Base-by-base conservation (phyloP, 2,329 filamentous ascomycete genomes). In the Xylariaceae sp. region DNA sequence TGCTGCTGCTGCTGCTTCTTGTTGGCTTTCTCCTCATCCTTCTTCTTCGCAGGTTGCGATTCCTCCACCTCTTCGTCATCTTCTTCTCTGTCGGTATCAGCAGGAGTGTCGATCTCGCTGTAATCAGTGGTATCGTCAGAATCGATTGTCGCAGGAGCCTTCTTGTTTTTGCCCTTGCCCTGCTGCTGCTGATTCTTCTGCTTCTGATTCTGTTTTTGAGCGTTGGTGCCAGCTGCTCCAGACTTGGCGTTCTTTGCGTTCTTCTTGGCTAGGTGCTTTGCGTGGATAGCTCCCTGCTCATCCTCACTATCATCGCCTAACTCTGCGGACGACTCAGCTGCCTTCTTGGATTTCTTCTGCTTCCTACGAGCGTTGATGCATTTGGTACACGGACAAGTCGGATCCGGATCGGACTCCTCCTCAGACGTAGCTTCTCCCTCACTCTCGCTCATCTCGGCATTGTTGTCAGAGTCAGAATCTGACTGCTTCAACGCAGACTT, bases 381-480 rank as follows among this genome's bases (percentile, higher is more conserved):
- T 8, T 60, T 58, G 2, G 46, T 42, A 42, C 68, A 71, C 25
- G 57, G 53, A 41, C 66, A 70, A 22, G 59, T 63, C 4, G 63
- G 63, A 27, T 70, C 65, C 3, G 66, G 61, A 14, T 69, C 63
- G 5, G 61, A 56, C 7, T 53, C 51, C 10, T 50, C 45, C 12
- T 40, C 48, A 4, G 37, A 49, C 22, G 54, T 50, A 34, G 47
- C 44, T 2, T 44, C 53, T n/a, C 53, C 56, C 22, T 22, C 50
- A 19, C 50, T 52, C 22, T 44, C 48, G 34, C 45, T 49, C 22
- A 36, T 22, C 34, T 56, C 46, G 8, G 45, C 45, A 39, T 47
- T 55, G 25, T 45, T 44, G 32, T 59, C 54, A 22, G 52, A 42
- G 16, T 55, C 44, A 6, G 51, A 39, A 27, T 42, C 37, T 44